Base-by-base conservation (phyloP, 2,329 filamentous ascomycete species). In the Volutella citrinella region DNA sequence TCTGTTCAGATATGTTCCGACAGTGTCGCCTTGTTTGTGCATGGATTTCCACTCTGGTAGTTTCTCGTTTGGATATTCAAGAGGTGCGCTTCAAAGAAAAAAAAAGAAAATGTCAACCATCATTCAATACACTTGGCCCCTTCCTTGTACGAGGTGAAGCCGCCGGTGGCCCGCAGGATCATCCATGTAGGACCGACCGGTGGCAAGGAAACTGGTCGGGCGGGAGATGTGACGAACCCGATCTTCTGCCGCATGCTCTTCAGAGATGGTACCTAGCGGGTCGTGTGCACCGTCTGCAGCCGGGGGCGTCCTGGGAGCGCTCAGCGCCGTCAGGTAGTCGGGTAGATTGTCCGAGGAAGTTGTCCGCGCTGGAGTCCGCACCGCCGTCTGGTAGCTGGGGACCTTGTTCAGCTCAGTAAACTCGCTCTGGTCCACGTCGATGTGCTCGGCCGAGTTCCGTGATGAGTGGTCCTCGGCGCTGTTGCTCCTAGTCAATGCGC, bases 321-420 rank as follows among this genome's bases (percentile, higher is more conserved):
- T 76, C 26, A 75, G 63, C 1, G 77, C 81, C 4, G 81, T 74
- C 36, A 73, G 64, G 53, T 89, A 89, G 53, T 85, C 79, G 1
- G 84, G 84, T 6, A 87, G 69, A 10, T 60, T 60, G 6, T 65
- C 58, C 19, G 69, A 68, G 15, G 70, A 69, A 7, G 69, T 60
- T 26, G 68, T 69, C 31, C 75, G 70, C 12, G 78, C 74, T 6
- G 80, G 77, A 1, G 80, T 77, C 43, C 76, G 78, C 17, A 88
- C 77, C 0, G 85, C 85, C 2, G 85, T 89, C 12, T 76, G 74
- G 56, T 90, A 90, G 36, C 84, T 89, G 2, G 85, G 85, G 3
- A 90, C 84, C 45, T 84, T 84, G 56, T 72, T 84, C 25, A 89
- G 64, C 44, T 80, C 75, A 29, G 75, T 73, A 46, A 87, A 63